Conservation (phyloP, 805 yeast genomes). For the Kluyveromyces starmeri region DNA sequence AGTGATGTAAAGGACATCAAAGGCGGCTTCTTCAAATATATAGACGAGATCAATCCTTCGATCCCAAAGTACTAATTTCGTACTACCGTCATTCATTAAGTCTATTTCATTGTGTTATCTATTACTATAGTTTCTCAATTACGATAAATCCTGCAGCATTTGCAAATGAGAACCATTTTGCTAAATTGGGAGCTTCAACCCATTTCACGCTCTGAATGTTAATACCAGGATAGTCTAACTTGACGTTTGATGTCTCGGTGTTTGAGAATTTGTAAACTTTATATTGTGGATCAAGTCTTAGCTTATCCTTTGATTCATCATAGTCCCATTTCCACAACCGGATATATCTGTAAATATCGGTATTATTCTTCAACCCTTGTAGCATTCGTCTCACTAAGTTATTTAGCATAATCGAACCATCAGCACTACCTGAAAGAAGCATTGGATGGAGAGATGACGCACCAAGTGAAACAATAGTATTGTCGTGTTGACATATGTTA, state of each 20-base stretch:
- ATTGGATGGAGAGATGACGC: conserved; percentile 40
- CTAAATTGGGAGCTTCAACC: conserved; percentile 41
- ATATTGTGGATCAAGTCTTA: conserved; percentile 34
- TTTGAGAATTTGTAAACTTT: conserved; percentile 27
- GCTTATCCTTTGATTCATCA: conserved; percentile 31
- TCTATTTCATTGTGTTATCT: no score
- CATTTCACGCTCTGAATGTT: conserved; percentile 44
- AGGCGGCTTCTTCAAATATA: conserved; percentile 76
- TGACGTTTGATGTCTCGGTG: conserved; percentile 23
- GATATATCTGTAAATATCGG: conserved; percentile 23
- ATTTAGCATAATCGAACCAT: conserved; percentile 37
- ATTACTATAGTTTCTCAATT: conserved; percentile 17
- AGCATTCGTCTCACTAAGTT: conserved; percentile 33
- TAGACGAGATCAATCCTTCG: conserved; percentile 44
- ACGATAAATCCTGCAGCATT: conserved; percentile 28
- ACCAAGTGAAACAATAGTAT: conserved; percentile 34
- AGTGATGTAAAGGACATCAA: conserved; percentile 50
- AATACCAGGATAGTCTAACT: conserved; percentile 42
- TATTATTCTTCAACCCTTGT: conserved; percentile 28
- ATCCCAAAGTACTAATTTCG: conserved; percentile 56
- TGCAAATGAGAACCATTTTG: conserved; percentile 36
- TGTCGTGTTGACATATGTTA: conserved; percentile 33
- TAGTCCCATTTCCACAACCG: conserved; percentile 35
- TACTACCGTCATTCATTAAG: no score
- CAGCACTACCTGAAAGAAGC: conserved; percentile 39